Base-by-base conservation (phyloP, 192 early-diverging fungal species). In the Coemansia sp. region DNA sequence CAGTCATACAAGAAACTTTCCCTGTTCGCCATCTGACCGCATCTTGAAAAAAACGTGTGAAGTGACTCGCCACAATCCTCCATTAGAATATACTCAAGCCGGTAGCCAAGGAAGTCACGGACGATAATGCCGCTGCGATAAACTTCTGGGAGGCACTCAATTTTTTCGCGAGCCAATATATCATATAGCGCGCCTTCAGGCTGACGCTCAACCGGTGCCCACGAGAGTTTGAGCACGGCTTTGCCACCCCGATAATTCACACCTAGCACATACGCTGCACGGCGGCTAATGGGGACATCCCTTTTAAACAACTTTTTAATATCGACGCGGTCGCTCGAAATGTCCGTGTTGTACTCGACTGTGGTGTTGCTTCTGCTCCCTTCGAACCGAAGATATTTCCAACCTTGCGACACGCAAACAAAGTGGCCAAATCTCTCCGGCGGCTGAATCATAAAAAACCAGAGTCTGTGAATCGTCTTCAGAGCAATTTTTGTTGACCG, bases 31-130 rank as follows among this genome's bases (percentile, higher is more conserved):
- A 5, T 30, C 27, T 30, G 27, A 30, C 27, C 27, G 7, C 7
- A 30, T 30, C 7, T 30, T 7, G 27, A 2, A 30, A 30, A 30
- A 7, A 30, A 30, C 27, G 27, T 30, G 7, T 30, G 2, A 30
- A 30, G 27, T 3, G 41, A 9, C 41, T 42, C 30, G n/a, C 60
- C 52, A 9, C 60, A 54, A 42, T 62, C 38, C 6, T 54, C 60
- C n/a, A 62, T 22, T 0, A 62, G 25, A 3, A 47, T 21, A 22
- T 39, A 62, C 14, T 62, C 60, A 1, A 62, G 43, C 1, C 51
- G 51, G 10, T 54, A 62, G 1, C 60, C 51, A 2, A 44, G 21
- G 8, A 33, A 9, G 41, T 62, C 33, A 2, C 10, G 10, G 21
- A 7, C 13, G 12, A 62, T 11, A 10, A 62, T 0, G 6, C 60